phyloP scores from a whole-genome alignment of 2,329 filamentous ascomycete species.

The Moelleriella libera region DNA sequence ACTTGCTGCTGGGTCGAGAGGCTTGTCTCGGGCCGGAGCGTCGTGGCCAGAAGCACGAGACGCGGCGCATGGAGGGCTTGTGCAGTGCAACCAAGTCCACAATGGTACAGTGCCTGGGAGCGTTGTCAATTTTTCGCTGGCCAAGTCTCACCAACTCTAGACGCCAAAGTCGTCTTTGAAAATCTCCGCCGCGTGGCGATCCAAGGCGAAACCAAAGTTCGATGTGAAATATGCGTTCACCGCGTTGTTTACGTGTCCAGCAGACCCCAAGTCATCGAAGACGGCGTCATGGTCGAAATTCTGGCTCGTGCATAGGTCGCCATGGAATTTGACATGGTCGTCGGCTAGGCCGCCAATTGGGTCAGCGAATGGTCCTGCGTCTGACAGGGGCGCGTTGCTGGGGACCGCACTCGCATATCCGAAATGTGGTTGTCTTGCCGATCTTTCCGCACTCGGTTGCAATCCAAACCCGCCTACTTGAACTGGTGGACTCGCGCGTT shows the following conservation, averaged over 20 bases:
- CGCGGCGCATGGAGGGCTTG: too few relatives aligned
- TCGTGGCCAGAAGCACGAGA: too few relatives aligned
- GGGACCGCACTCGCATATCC: not conserved
- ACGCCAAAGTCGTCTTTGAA: too few relatives aligned
- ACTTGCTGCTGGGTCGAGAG: too few relatives aligned
- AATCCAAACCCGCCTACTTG: not conserved
- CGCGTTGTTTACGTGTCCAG: constrained; percentile 32
- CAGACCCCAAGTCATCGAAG: constrained; percentile 36
- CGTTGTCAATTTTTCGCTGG: too few relatives aligned
- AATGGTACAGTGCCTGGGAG: too few relatives aligned
- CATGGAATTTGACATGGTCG: not conserved
- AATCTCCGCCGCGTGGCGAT: too few relatives aligned
- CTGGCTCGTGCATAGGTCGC: constrained; percentile 6
- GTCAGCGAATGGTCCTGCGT: not conserved
- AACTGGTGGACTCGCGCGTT: not conserved
- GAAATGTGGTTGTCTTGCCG: not conserved
- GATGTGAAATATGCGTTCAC: constrained; percentile 51
- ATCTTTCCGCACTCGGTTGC: not conserved
- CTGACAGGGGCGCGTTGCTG: not conserved
- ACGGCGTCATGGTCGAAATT: constrained; percentile 34
- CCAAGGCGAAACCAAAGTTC: constrained; percentile 39
- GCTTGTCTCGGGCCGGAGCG: too few relatives aligned
- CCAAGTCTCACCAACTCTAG: too few relatives aligned
- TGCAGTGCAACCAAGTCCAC: too few relatives aligned
- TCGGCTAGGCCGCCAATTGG: not conserved